phyloP scores from a whole-genome alignment of 768 basidiomycete genomes.

The Crassisporium funariophilum region DNA sequence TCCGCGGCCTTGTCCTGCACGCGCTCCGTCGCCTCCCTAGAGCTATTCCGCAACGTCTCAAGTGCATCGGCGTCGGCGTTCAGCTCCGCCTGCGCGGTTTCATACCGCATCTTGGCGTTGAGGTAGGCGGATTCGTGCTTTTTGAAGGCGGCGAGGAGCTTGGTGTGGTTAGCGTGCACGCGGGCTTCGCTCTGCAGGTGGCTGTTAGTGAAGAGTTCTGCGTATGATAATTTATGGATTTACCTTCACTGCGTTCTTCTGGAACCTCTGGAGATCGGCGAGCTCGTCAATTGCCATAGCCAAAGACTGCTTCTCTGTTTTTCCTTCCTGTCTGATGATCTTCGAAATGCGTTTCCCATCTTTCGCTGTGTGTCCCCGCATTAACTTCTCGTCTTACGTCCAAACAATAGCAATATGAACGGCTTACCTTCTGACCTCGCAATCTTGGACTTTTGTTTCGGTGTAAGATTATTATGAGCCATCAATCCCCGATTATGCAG shows the following conservation, averaged over 20 bases:
- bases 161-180: slow-evolving; percentile 54
- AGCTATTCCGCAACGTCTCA: slow-evolving; percentile 52
- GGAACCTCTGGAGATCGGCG: slow-evolving; percentile 66
- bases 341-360: slow-evolving; percentile 65
- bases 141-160: slow-evolving; percentile 56
- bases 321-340: slow-evolving; percentile 70
- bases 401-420: background rate
- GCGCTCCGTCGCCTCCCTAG: slow-evolving; percentile 58
- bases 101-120: slow-evolving; percentile 61
- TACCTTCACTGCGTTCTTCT: slow-evolving; percentile 65
- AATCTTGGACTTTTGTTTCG: slow-evolving; percentile 54
- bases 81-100: slow-evolving; percentile 51
- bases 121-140: slow-evolving; percentile 64
- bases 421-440: slow-evolving; percentile 52
- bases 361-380: slow-evolving; percentile 40
- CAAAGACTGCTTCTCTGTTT: slow-evolving; percentile 66
- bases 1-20: slow-evolving; percentile 74
- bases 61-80: slow-evolving; percentile 48
- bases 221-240: slow-evolving; percentile 2
- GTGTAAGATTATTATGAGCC: slow-evolving; percentile 50
- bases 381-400: background rate
- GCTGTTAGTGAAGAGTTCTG: background rate
- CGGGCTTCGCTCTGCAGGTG: slow-evolving; percentile 54
- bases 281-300: slow-evolving; percentile 64
- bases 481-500: slow-evolving; percentile 42